Conservation (phyloP, 805 yeast genomes). For the Wickerhamomyces ciferrii region DNA sequence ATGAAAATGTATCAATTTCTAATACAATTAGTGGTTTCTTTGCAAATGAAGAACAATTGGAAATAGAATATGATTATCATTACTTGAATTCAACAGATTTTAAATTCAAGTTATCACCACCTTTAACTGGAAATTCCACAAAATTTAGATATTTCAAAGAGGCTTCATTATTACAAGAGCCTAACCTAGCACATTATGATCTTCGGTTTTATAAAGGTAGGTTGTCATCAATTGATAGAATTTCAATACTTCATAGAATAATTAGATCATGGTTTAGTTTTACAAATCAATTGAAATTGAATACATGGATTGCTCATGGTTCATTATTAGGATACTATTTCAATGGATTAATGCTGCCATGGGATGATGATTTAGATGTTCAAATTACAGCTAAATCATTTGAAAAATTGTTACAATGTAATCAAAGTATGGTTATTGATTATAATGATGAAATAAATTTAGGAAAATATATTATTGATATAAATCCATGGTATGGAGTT, state of each 20-base stretch:
- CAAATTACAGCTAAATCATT: conserved; percentile 40
- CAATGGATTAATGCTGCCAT: conserved; percentile 57
- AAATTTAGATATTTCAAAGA: conserved; percentile 21
- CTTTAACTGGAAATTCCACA: background rate
- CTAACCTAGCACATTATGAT: conserved; percentile 22
- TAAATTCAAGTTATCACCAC: conserved; percentile 4
- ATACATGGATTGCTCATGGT: conserved; percentile 64
- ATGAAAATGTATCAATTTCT: conserved; percentile 1
- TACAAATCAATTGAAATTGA: conserved; percentile 5
- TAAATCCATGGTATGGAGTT: conserved; percentile 37
- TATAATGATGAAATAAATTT: conserved; percentile 7
- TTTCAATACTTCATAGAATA: conserved; percentile 18
- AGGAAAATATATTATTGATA: conserved; percentile 49
- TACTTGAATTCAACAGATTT: conserved; percentile 11
- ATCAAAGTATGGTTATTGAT: conserved; percentile 9
- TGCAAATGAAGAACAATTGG: background rate
- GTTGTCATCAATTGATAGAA: conserved; percentile 13
- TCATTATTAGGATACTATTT: conserved; percentile 59
- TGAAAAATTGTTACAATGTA: conserved; percentile 6
- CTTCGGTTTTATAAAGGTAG: conserved; percentile 14
- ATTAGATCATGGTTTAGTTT: conserved; percentile 20
- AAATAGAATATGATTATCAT: conserved; percentile 1
- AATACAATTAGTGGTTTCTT: conserved; percentile 1
- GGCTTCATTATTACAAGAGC: conserved; percentile 12
- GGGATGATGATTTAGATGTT: conserved; percentile 67